Conservation (phyloP, 2,329 filamentous ascomycete species). For the Dothideomycetes sp. region DNA sequence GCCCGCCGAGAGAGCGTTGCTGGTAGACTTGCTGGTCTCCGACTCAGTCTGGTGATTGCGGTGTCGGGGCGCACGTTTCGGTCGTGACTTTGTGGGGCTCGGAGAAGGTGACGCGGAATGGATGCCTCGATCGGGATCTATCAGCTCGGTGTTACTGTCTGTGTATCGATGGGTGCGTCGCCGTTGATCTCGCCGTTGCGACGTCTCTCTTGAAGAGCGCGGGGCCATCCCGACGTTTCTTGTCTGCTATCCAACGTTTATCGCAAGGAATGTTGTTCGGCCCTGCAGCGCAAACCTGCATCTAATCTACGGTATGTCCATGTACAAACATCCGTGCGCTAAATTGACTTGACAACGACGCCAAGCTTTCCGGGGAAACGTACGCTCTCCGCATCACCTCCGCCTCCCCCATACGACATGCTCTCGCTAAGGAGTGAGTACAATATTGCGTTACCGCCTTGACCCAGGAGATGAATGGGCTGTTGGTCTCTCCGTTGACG, state of each 20-base stretch:
- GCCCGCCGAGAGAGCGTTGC: slow-evolving; percentile 37
- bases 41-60: neutral
- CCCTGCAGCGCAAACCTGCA: neutral
- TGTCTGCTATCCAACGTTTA: neutral
- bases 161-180: slow-evolving; percentile 22
- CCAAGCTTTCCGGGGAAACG: neutral
- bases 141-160: slow-evolving; percentile 22
- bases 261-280: neutral
- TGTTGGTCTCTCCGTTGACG: no score
- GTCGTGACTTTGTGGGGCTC: neutral
- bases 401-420: neutral
- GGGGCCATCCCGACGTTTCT: neutral
- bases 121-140: neutral
- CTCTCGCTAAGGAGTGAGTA: no score
- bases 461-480: no score
- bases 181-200: slow-evolving; percentile 18
- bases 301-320: neutral
- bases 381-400: neutral
- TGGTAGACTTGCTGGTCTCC: slow-evolving; percentile 11
- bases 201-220: slow-evolving; percentile 12
- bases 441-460: no score
- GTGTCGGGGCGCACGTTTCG: slow-evolving; percentile 1
- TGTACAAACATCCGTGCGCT: neutral
- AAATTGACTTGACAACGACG: neutral
- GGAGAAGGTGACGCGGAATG: neutral